Conservation (phyloP, 495 filamentous ascomycete genomes). For the Astrothelium macrocarpum region DNA sequence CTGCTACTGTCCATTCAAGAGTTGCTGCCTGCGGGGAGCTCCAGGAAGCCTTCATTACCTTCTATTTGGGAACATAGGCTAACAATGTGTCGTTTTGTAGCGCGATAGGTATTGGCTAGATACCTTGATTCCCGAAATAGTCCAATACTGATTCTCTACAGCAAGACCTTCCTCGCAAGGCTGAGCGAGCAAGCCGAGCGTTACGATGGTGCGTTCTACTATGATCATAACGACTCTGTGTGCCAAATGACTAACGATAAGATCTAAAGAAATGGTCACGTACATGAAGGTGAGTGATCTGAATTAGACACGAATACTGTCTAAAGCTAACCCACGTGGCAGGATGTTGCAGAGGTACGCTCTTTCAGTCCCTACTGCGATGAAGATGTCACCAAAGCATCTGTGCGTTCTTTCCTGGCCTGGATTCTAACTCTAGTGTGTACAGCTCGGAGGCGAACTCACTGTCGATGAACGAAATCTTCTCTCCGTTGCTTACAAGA, state of each 20-base stretch:
- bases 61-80: constrained; percentile 17
- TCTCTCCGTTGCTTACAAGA: constrained; percentile 99
- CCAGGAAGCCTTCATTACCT: neutral
- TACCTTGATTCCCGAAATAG: constrained; percentile 16
- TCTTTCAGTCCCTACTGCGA: neutral
- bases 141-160: constrained; percentile 40
- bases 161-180: constrained; percentile 99
- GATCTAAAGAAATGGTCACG: constrained; percentile 78
- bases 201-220: constrained; percentile 73
- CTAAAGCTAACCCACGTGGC: constrained; percentile 23
- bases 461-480: constrained; percentile 99
- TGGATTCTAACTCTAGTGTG: neutral
- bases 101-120: constrained; percentile 69
- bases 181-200: constrained; percentile 99
- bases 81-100: constrained; percentile 35
- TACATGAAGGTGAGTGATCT: constrained; percentile 87
- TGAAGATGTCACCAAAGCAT: neutral
- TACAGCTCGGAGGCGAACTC: constrained; percentile 82
- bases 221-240: neutral
- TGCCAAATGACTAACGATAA: constrained; percentile 26
- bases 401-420: neutral
- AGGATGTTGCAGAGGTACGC: constrained; percentile 94
- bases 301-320: constrained; percentile 1
- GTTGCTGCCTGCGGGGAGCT: constrained; percentile 5
- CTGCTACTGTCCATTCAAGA: constrained; percentile 8